phyloP scores from a whole-genome alignment of 2,329 filamentous ascomycete genomes.

The Xylaria sp. region DNA sequence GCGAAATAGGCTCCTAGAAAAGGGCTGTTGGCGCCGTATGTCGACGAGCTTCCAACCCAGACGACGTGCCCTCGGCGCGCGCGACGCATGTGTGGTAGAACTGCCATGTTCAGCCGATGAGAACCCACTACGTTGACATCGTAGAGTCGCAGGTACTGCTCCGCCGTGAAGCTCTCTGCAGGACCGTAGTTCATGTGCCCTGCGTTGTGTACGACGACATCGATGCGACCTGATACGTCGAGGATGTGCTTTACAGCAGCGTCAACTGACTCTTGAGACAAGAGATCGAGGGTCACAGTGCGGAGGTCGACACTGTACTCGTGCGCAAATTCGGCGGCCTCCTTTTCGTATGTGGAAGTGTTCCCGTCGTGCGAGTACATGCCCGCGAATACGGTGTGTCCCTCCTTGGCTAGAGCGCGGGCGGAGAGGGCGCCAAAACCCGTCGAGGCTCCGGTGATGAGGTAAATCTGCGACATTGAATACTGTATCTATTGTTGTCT shows the following conservation, averaged over 20 bases:
- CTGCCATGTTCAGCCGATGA: constrained; percentile 33
- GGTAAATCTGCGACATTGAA: constrained; percentile 28
- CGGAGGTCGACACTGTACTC: constrained; percentile 22
- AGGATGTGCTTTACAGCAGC: constrained; percentile 27
- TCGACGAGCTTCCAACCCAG: constrained; percentile 32
- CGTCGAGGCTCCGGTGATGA: constrained; percentile 33
- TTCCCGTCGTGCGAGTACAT: constrained; percentile 36
- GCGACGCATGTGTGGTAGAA: constrained; percentile 25
- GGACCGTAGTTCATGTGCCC: constrained; percentile 35
- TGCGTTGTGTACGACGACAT: constrained; percentile 30
- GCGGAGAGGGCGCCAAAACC: constrained; percentile 31
- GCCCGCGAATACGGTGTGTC: constrained; percentile 30
- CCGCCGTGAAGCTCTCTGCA: constrained; percentile 29
- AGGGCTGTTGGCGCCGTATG: constrained; percentile 30
- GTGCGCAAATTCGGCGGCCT: constrained; percentile 14
- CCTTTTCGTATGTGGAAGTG: constrained; percentile 27
- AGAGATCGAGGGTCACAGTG: constrained; percentile 27
- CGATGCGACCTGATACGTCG: constrained; percentile 24
- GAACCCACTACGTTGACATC: constrained; percentile 33
- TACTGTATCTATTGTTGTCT: not conserved
- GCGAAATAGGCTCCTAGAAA: constrained; percentile 30
- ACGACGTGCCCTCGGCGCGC: constrained; percentile 26
- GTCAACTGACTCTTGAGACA: constrained; percentile 31
- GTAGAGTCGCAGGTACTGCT: constrained; percentile 30
- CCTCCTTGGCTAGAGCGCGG: constrained; percentile 31